Conservation (phyloP, 2,329 filamentous ascomycete genomes). For the Falciphora oryzae region DNA sequence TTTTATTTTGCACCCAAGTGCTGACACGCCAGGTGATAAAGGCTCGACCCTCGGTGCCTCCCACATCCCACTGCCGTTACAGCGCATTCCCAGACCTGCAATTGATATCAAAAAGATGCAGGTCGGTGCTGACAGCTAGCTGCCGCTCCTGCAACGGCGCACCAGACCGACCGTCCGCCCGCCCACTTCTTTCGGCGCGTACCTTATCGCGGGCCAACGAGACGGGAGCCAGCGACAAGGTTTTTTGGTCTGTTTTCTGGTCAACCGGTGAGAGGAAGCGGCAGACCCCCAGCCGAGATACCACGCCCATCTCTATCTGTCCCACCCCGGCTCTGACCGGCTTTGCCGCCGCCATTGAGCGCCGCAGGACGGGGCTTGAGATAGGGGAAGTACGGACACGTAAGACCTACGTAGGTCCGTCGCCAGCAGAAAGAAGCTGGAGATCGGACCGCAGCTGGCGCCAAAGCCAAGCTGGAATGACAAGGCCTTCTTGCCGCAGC, state of each 20-base stretch:
- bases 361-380: no score
- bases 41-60: neutral
- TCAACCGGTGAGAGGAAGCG: neutral
- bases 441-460: neutral
- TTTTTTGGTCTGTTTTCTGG: neutral
- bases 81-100: neutral
- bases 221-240: neutral
- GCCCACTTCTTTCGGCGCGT: neutral
- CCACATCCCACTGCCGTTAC: neutral
- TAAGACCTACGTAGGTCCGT: neutral
- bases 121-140: neutral
- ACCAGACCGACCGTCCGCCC: neutral
- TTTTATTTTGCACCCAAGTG: neutral
- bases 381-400: neutral
- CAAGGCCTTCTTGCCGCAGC: neutral
- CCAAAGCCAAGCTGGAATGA: neutral
- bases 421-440: no score
- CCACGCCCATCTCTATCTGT: neutral
- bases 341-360: neutral
- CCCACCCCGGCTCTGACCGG: neutral
- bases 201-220: neutral
- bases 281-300: neutral
- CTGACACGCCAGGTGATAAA: neutral
- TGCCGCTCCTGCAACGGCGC: neutral
- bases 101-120: neutral